Evolutionary conservation across 2,329 filamentous ascomycete genomes (phyloP), one percentile per base, ranked within the genome.

Genomic region (Orbilia ellipsospora): DNA sequence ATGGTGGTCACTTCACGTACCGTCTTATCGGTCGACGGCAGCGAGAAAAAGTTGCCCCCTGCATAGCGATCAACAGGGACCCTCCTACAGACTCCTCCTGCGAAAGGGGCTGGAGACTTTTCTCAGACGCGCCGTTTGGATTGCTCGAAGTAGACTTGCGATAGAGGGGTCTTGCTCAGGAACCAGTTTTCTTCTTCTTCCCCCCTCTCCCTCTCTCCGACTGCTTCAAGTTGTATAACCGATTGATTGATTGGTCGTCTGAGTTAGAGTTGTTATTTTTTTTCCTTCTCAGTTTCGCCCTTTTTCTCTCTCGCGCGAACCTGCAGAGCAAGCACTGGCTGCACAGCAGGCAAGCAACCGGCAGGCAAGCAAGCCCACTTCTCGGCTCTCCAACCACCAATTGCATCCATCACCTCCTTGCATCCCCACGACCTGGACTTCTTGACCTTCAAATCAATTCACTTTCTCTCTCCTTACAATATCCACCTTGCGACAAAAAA

Each of bases 21-120:
- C 20, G 28, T 68, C 64, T 74, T 74, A 74, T 74, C 70, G 67
- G 61, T 74, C 63, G 70, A 68, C 57, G 57, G 59, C 51, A 67
- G 36, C 50, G 56, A 48, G 5, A 12, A 48, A 44, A 63, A 51
- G 18, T 51, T 64, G 31, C 48, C 70, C 70, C 70, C 70, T 74
- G 70, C 70, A 74, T 74, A 68, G 68, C 51, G 64, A 74, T 74
- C 63, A 51, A 59, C 70, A 74, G 59, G 70, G 70, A 36, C 63
- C 70, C 55, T 67, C 31, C 31, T 36, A 36, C 31, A 36, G 31
- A 36, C 31, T 36, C 31, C 31, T 36, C 63, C 63, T 68, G 56
- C 70, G 66, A 56, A 68, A 63, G 70, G 70, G 68, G 62, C 28
- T 67, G 70, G 57, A 74, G 13, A 36, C 44, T 61, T 59, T 36